These are phyloP conservation scores for Hymenoscyphus occultus DNA, from an alignment of 2,329 filamentous ascomycete species.

Conservation along the genomic window DNA sequence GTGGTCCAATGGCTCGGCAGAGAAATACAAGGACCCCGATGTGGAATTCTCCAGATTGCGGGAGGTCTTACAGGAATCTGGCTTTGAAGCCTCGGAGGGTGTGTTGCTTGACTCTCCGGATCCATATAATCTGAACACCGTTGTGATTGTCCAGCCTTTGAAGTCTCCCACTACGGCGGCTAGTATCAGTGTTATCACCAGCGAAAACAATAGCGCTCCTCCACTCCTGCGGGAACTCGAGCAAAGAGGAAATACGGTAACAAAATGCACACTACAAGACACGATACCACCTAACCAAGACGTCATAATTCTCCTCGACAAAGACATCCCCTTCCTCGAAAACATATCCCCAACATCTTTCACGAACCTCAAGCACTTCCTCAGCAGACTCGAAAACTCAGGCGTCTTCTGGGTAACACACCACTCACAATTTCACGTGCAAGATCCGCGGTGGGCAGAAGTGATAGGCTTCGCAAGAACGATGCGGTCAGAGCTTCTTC, in stretches of 20 bases:
- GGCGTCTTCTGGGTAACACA: slow-evolving; percentile 22
- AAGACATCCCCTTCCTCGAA: background rate
- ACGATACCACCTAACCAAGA: background rate
- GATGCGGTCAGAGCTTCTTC: slow-evolving; percentile 26
- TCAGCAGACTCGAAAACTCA: background rate
- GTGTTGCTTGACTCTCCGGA: background rate
- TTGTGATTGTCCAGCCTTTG: background rate
- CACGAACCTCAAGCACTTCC: background rate
- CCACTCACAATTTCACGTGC: slow-evolving; percentile 22
- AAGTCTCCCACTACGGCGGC: background rate
- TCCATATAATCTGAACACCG: background rate
- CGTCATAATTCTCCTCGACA: background rate
- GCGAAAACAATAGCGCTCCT: background rate
- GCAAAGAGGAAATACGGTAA: background rate
- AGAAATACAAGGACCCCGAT: background rate
- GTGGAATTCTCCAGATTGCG: background rate
- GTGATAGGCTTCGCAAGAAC: slow-evolving; percentile 27
- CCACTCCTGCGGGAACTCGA: background rate
- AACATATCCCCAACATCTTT: background rate
- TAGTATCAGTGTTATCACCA: background rate
- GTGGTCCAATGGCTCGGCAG: background rate
- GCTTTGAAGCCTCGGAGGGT: background rate
- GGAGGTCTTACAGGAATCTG: background rate
- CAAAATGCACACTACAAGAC: background rate
- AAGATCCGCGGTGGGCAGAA: slow-evolving; percentile 26